phyloP scores from a whole-genome alignment of 441 rosid species.

The Dalechampia spathulata region DNA sequence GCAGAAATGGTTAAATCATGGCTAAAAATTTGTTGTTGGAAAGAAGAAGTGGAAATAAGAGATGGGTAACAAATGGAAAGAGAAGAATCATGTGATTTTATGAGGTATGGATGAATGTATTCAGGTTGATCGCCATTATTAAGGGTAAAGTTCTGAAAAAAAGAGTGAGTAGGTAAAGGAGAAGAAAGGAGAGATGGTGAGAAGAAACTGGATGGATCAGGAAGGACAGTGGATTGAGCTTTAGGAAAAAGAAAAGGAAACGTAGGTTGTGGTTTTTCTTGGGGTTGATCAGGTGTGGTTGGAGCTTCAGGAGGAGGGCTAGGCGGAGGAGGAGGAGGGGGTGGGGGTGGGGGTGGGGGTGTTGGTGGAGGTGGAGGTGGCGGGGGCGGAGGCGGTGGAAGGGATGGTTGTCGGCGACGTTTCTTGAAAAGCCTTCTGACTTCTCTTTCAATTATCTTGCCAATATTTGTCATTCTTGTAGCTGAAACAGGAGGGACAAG shows the following conservation, averaged over 20 bases:
- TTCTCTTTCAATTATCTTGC: constrained; percentile 22
- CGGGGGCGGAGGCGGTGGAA: constrained; percentile 2
- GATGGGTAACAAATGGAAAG: constrained; percentile 67
- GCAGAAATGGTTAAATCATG: constrained; percentile 65
- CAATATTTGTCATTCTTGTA: no score
- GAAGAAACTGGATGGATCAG: constrained; percentile 78
- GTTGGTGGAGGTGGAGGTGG: neutral
- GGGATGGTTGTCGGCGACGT: constrained; percentile 16
- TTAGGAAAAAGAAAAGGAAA: constrained; percentile 54
- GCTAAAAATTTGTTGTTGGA: constrained; percentile 50
- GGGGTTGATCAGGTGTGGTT: constrained; percentile 17
- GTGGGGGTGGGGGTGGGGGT: neutral
- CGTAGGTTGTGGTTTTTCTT: constrained; percentile 17
- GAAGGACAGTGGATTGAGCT: constrained; percentile 47
- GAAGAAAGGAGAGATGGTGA: constrained; percentile 50
- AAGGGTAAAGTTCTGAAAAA: constrained; percentile 86
- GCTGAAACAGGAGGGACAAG: neutral
- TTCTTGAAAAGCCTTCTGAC: constrained; percentile 49
- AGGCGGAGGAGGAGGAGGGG: constrained; percentile 16
- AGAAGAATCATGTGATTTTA: constrained; percentile 52
- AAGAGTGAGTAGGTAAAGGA: constrained; percentile 85
- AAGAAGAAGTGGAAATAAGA: constrained; percentile 44
- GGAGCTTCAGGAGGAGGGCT: constrained; percentile 17
- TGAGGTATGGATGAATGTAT: constrained; percentile 81
- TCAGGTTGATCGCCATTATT: constrained; percentile 76